Base-by-base conservation (phyloP, 495 filamentous ascomycete species). In the Aspergillus steynii region DNA sequence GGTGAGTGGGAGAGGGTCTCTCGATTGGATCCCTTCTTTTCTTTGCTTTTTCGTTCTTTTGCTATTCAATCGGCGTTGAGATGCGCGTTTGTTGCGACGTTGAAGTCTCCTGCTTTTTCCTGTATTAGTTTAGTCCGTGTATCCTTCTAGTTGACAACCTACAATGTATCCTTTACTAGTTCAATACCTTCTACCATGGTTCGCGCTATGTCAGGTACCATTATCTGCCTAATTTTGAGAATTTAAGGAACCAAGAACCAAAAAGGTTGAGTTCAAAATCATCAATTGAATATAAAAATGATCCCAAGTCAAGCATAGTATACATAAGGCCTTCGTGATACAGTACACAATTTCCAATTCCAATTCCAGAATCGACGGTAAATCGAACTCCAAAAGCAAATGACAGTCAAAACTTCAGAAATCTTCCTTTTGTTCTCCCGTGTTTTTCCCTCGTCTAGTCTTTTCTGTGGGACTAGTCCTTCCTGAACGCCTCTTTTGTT, bases 71-170 rank as follows among this genome's bases (percentile, higher is more conserved):
- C 27, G 34, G 54, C 25, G 25, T 29, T 58, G 57, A 8, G 26
- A 29, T 57, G 31, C 27, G 5, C 8, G 15, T 54, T 60, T 54
- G 29, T 50, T 57, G 29, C 45, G 48, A 57, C 25, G 31, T 53
- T 48, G 31, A 32, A n/a, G 29, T 50, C 34, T 47, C 14, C 12
- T 55, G 50, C 31, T 55, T 50, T 37, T 27, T 49, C 15, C 5
- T 29, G 49, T 29, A 26, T 50, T 6, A 1, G 12, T 12, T 15
- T 42, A 42, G 9, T 42, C 12, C 10, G 12, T 42, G 37, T 42
- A 42, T 42, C 4, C 12, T 42, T 42, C 20, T 20, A 20, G 20
- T 20, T 42, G 3, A 14, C 37, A 14, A 10, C 14, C 9, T 42
- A 14, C 37, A 42, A 14, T 42, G 37, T 42, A 42, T 42, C 37